phyloP scores from a whole-genome alignment of 306 rosid genomes.

The Fragaria vesca region DNA sequence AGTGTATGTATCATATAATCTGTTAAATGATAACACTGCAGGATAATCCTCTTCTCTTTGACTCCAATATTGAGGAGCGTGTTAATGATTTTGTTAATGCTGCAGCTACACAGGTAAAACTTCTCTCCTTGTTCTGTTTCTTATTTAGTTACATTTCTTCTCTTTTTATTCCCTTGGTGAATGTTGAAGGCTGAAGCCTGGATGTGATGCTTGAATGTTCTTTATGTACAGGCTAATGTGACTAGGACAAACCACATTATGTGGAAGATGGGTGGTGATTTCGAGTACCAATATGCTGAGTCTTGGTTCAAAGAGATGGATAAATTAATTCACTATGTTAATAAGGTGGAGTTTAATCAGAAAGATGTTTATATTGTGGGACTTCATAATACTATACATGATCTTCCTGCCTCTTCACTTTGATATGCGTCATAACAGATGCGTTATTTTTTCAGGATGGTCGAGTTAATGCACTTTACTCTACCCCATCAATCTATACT shows the following conservation, averaged over 20 bases:
- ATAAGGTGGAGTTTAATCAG: constrained; percentile 41
- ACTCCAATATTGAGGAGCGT: constrained; percentile 58
- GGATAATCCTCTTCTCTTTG: constrained; percentile 74
- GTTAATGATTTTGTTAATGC: constrained; percentile 66
- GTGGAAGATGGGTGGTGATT: constrained; percentile 99
- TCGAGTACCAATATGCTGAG: constrained; percentile 86
- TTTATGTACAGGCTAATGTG: constrained; percentile 61
- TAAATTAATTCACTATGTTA: constrained; percentile 75
- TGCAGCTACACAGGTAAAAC: constrained; percentile 50
- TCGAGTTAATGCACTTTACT: constrained; percentile 75
- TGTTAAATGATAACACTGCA: constrained; percentile 35
- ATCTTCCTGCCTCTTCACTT: background rate
- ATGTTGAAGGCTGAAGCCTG: background rate
- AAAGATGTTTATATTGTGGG: background rate
- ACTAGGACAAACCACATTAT: constrained; percentile 82
- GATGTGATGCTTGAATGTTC: constrained; percentile 15
- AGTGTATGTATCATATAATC: constrained; percentile 1
- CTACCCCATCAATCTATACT: constrained; percentile 83
- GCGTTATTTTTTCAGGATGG: constrained; percentile 61
- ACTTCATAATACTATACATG: background rate
- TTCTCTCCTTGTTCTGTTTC: background rate
- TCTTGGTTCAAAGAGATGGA: constrained; percentile 92
- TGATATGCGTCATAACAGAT: background rate
- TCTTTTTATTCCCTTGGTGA: background rate
- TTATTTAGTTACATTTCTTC: background rate